phyloP scores from a whole-genome alignment of 352 stramenopile genomes.

The Phytophthora palmivora region DNA sequence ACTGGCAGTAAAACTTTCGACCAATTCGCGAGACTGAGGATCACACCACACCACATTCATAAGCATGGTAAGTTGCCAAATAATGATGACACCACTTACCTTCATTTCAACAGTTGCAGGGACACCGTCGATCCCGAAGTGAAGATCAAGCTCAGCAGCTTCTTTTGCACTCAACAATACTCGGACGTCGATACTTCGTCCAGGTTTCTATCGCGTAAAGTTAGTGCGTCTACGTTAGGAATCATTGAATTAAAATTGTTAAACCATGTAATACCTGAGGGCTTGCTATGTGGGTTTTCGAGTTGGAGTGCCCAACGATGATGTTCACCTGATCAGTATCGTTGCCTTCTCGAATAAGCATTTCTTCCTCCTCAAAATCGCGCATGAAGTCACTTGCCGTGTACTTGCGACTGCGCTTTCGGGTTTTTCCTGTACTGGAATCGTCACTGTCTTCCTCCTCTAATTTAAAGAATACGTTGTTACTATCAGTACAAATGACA shows the following conservation, averaged over 20 bases:
- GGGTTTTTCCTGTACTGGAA: conserved; percentile 38
- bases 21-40: conserved; percentile 54
- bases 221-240: background rate
- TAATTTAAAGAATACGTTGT: conserved; percentile 6
- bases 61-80: background rate
- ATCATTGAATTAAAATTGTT: background rate
- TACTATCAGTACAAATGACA: conserved; percentile 1
- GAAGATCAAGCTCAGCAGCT: conserved; percentile 58
- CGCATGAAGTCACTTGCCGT: conserved; percentile 81
- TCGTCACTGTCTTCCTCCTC: conserved; percentile 59
- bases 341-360: conserved; percentile 39
- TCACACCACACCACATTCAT: background rate
- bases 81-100: conserved; percentile 32
- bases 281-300: conserved; percentile 24
- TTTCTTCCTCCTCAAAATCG: conserved; percentile 80
- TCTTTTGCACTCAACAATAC: conserved; percentile 74
- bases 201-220: conserved; percentile 21
- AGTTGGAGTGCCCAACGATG: conserved; percentile 23
- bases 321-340: conserved; percentile 22
- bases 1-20: conserved; percentile 48
- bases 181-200: conserved; percentile 39
- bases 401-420: conserved; percentile 69
- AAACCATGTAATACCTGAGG: conserved; percentile 24
- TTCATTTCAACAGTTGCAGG: conserved; percentile 67
- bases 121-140: conserved; percentile 73